These are phyloP conservation scores for Candolleomyces efflorescens DNA, from an alignment of 768 basidiomycete genomes.

Conservation along the genomic window DNA sequence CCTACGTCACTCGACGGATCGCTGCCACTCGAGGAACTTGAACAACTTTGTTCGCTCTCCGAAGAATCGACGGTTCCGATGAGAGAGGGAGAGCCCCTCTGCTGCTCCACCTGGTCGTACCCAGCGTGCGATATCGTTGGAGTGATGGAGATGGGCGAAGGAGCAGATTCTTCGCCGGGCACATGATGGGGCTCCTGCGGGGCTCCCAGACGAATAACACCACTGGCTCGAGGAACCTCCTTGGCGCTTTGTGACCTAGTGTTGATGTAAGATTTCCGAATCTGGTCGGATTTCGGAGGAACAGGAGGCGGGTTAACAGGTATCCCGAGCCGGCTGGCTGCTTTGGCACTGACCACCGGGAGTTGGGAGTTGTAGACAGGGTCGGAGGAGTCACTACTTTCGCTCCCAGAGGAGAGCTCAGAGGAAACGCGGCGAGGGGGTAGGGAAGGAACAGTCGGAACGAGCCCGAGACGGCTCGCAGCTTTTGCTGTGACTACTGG, in stretches of 20 bases:
- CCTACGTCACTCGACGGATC: background rate
- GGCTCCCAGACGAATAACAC: background rate
- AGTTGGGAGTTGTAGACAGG: conserved; percentile 17
- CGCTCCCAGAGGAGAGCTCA: background rate
- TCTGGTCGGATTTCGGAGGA: conserved; percentile 2
- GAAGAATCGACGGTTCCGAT: background rate
- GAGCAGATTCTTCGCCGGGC: background rate
- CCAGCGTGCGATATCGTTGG: background rate
- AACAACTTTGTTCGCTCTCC: background rate
- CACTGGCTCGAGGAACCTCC: background rate
- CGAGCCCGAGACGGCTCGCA: conserved; percentile 7
- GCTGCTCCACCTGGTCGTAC: background rate
- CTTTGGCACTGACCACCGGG: conserved; percentile 25
- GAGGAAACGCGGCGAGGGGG: background rate
- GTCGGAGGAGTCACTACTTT: background rate
- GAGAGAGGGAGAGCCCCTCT: background rate
- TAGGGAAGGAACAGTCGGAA: background rate
- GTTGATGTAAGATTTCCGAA: background rate
- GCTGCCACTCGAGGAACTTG: background rate
- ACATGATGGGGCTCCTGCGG: too few relatives aligned
- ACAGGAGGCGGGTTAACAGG: conserved; percentile 4
- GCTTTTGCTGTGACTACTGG: conserved; percentile 8
- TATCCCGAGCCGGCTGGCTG: conserved; percentile 16
- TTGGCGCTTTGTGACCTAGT: background rate
- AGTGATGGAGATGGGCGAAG: background rate